Evolutionary conservation across 352 stramenopile species (phyloP).

Genomic region (Pelagophyceae sp.): DNA sequence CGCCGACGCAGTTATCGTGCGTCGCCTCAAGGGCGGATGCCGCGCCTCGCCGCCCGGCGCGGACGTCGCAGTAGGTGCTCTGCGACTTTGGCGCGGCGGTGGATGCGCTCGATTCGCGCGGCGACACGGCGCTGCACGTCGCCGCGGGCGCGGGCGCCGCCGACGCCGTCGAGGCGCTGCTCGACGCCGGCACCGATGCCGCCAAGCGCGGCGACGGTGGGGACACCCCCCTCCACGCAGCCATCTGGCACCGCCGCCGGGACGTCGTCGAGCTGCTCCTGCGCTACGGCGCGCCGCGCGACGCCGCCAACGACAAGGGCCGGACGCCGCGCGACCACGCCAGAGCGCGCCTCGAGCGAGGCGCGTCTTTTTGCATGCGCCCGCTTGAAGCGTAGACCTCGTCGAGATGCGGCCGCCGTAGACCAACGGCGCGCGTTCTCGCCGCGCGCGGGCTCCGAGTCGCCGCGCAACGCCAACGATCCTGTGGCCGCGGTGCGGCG

Average conservation of each 20-base stretch:
- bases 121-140: no score
- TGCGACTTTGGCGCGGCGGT: slow-evolving; percentile 10
- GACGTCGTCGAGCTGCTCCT: not conserved
- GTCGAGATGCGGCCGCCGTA: no score
- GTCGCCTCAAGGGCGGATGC: no score
- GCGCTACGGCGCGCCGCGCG: slow-evolving; percentile 7
- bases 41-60: not conserved
- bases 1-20: no score
- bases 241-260: not conserved
- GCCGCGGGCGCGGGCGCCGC: no score
- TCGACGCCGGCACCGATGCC: not conserved
- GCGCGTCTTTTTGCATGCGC: no score
- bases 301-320: not conserved
- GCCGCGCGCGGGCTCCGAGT: no score
- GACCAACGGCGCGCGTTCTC: no score
- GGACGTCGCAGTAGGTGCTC: not conserved
- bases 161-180: no score
- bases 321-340: not conserved
- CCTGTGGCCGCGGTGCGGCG: no score
- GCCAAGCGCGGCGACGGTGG: not conserved
- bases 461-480: no score
- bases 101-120: not conserved
- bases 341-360: not conserved
- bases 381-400: no score
- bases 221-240: not conserved